phyloP scores from a whole-genome alignment of 306 rosid genomes.

The Dryas alaskensis region DNA sequence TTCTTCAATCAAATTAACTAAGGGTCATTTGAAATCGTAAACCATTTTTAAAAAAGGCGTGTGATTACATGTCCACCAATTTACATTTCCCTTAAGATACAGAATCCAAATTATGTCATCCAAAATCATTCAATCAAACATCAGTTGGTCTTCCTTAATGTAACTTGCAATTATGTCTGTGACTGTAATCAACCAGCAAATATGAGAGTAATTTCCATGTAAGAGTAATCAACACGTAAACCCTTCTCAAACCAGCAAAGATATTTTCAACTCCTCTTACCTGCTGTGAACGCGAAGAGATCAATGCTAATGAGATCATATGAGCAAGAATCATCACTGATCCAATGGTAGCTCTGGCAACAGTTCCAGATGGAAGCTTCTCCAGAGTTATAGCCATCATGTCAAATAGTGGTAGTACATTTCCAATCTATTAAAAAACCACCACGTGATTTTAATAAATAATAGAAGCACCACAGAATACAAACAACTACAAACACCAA shows the following conservation, averaged over 20 bases:
- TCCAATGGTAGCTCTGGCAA: constrained; percentile 76
- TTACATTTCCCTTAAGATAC: neutral
- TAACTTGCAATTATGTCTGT: neutral
- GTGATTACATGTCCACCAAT: neutral
- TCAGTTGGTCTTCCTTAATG: neutral
- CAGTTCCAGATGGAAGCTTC: constrained; percentile 67
- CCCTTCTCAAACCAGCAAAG: neutral
- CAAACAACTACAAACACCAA: constrained; percentile 6
- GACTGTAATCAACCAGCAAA: neutral
- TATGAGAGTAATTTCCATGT: neutral
- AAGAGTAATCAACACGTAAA: neutral
- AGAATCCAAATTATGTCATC: neutral
- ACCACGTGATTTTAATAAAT: constrained; percentile 12
- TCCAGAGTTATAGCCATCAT: constrained; percentile 84
- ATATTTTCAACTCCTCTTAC: constrained; percentile 32
- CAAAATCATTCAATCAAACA: neutral
- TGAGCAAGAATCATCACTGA: constrained; percentile 76
- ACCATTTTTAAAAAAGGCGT: no score
- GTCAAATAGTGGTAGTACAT: constrained; percentile 71
- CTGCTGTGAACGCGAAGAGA: constrained; percentile 57
- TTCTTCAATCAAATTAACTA: neutral
- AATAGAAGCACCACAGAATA: constrained; percentile 23
- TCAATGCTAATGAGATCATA: constrained; percentile 54
- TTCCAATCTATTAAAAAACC: constrained; percentile 55
- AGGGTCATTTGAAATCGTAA: neutral